phyloP scores from a whole-genome alignment of 495 filamentous ascomycete genomes.

The Achaetomiella virescens region DNA sequence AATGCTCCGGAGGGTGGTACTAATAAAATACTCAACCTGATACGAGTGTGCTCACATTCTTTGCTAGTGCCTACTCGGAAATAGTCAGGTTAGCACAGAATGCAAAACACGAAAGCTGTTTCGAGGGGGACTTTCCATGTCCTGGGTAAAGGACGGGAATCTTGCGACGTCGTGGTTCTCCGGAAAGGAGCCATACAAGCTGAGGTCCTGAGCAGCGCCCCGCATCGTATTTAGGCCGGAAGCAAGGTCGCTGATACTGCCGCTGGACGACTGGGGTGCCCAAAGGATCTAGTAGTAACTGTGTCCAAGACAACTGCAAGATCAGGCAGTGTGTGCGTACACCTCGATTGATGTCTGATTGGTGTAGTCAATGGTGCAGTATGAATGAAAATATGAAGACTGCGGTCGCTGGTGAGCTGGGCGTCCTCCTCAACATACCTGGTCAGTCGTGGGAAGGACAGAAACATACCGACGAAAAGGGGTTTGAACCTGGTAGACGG shows the following conservation, averaged over 20 bases:
- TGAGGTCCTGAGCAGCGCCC: conserved; percentile 42
- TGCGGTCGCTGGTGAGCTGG: background rate
- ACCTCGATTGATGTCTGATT: conserved; percentile 42
- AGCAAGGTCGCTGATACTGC: conserved; percentile 54
- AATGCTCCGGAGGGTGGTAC: too few relatives aligned
- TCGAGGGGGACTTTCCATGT: conserved; percentile 29
- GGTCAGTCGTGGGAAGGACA: background rate
- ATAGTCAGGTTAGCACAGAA: background rate
- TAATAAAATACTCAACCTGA: too few relatives aligned
- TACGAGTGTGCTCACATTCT: conserved; percentile 22
- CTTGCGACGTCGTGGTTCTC: conserved; percentile 77
- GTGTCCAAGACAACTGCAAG: conserved; percentile 11
- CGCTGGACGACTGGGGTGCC: conserved; percentile 55
- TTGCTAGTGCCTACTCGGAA: conserved; percentile 14
- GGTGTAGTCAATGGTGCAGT: conserved; percentile 62
- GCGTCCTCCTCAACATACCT: too few relatives aligned
- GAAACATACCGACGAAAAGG: conserved; percentile 51
- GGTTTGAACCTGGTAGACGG: conserved; percentile 66
- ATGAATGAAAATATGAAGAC: conserved; percentile 57
- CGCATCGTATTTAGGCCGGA: conserved; percentile 54
- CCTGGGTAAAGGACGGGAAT: conserved; percentile 53
- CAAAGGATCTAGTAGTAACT: conserved; percentile 55
- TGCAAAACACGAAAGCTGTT: background rate
- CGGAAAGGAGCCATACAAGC: conserved; percentile 63
- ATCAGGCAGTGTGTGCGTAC: conserved; percentile 27